Percentiles rank a stretch among this genome's conserved stretches.
Conservation (phyloP, 2,329 filamentous ascomycete genomes). For the Fusarium sp. region DNA sequence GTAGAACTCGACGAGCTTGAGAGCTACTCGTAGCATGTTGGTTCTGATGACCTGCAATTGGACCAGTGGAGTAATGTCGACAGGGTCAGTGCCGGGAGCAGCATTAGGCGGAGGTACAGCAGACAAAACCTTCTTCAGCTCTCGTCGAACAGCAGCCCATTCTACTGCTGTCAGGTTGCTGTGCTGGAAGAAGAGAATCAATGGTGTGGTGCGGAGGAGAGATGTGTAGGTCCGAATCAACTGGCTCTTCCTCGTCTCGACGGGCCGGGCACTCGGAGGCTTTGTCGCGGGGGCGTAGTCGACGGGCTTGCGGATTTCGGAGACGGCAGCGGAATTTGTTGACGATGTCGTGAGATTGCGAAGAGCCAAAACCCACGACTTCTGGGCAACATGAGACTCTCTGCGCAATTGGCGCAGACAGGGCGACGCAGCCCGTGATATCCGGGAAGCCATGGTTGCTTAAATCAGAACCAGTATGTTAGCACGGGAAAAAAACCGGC, state of each 20-base stretch:
- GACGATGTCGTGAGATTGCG: constrained; percentile 50
- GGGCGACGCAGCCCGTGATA: constrained; percentile 38
- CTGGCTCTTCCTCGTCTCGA: constrained; percentile 92
- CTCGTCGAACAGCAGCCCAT: constrained; percentile 62
- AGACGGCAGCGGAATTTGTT: constrained; percentile 45
- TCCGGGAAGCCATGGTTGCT: constrained; percentile 43
- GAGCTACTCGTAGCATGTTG: constrained; percentile 87
- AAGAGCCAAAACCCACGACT: constrained; percentile 39
- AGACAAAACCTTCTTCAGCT: constrained; percentile 61
- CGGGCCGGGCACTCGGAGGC: constrained; percentile 88
- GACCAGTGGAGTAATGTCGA: constrained; percentile 72
- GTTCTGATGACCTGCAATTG: constrained; percentile 90
- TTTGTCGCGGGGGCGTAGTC: constrained; percentile 78
- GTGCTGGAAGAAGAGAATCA: constrained; percentile 87
- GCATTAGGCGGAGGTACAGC: constrained; percentile 56
- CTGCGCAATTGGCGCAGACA: constrained; percentile 48
- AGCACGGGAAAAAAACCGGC: constrained; percentile 1
- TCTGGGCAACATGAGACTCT: constrained; percentile 30
- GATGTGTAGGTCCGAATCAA: constrained; percentile 89
- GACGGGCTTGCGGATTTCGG: constrained; percentile 56
- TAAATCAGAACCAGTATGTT: background rate
- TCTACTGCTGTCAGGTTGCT: constrained; percentile 80
- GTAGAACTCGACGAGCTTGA: constrained; percentile 90
- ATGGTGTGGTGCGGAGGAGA: constrained; percentile 85
- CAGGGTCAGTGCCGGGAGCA: constrained; percentile 48